Conservation (phyloP, 352 stramenopile genomes). For the Halophytophthora batemanensis region DNA sequence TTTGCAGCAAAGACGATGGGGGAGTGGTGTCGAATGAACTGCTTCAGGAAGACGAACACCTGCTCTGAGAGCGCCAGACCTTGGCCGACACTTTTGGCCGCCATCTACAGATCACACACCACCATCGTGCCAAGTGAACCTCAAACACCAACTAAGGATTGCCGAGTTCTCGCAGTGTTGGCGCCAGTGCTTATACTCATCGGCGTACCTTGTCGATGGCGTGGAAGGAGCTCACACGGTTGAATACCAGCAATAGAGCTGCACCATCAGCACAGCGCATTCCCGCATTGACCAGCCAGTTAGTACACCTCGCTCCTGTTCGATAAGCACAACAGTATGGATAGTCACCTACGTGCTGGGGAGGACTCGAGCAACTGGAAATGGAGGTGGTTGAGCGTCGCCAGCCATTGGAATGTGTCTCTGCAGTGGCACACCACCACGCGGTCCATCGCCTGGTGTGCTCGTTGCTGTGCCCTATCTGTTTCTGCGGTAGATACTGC, state of each 20-base stretch:
- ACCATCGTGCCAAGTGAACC: too few species aligned
- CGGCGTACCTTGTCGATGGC: slow-evolving; percentile 56
- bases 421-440: slow-evolving; percentile 48
- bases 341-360: slow-evolving; percentile 35
- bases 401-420: slow-evolving; percentile 73
- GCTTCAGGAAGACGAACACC: slow-evolving; percentile 61
- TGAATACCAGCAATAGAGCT: slow-evolving; percentile 61
- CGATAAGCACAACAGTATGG: background rate
- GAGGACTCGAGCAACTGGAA: slow-evolving; percentile 52
- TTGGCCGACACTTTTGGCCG: slow-evolving; percentile 45
- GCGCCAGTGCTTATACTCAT: background rate
- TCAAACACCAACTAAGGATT: background rate
- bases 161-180: background rate
- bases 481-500: slow-evolving; percentile 7
- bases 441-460: slow-evolving; percentile 23
- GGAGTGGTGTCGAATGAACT: slow-evolving; percentile 68
- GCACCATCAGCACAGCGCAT: background rate
- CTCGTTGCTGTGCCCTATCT: slow-evolving; percentile 10
- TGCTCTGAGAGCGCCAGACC: slow-evolving; percentile 56
- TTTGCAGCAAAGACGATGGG: slow-evolving; percentile 67
- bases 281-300: background rate
- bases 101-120: slow-evolving; percentile 37
- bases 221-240: slow-evolving; percentile 62
- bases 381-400: slow-evolving; percentile 70
- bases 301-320: slow-evolving; percentile 4